Base-by-base conservation (phyloP, 1,139 yeast genomes). In the Kurtzmaniella quercitrusa region DNA sequence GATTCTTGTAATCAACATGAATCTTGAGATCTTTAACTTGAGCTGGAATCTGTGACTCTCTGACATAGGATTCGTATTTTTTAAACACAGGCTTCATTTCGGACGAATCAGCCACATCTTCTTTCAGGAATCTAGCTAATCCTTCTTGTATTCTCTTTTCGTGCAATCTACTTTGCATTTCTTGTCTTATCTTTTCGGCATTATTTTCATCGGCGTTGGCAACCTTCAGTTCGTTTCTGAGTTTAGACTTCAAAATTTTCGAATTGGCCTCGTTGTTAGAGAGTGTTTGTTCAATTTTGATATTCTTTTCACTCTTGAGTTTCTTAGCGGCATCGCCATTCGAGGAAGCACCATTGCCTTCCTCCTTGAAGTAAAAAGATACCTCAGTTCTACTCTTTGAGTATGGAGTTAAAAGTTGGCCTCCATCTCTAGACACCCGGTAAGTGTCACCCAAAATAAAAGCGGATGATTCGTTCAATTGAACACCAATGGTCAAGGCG, bases 11-110 rank as follows among this genome's bases (percentile, higher is more conserved):
- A 62, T 93, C 98, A 45, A 93, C 91, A 57, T 86, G 93, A 49
- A 93, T 82, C 60, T 84, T 83, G 60, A 93, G 74, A 60, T 91
- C 97, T 55, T 84, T 79, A 15, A 90, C 95, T 54, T 81, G 79
- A 37, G 72, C 68, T 33, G 98, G 98, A 50, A 93, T 81, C 68
- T 93, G 98, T 6, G 91, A 75, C 59, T 93, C 98, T 55, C 97
- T 77, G 40, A 91, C 82, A 65, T 93, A 93, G 0, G 98, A 90
- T 68, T 93, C 98, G 63, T 88, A 93, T 60, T 87, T 85, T 58
- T 88, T 89, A 71, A 93, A 89, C 25, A 83, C 85, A 9, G 86
- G 88, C 51, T 81, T 82, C 49, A 75, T 75, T 41, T 82, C 94
- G 41, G 77, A 75, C 1, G 78, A 72, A 54, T 79, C 85, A 17